A percentile compares a stretch with the other conserved stretches of the same genome.
These are phyloP conservation scores for Moelleriella libera DNA, from an alignment of 2,329 filamentous ascomycete species.

Conservation along the genomic window DNA sequence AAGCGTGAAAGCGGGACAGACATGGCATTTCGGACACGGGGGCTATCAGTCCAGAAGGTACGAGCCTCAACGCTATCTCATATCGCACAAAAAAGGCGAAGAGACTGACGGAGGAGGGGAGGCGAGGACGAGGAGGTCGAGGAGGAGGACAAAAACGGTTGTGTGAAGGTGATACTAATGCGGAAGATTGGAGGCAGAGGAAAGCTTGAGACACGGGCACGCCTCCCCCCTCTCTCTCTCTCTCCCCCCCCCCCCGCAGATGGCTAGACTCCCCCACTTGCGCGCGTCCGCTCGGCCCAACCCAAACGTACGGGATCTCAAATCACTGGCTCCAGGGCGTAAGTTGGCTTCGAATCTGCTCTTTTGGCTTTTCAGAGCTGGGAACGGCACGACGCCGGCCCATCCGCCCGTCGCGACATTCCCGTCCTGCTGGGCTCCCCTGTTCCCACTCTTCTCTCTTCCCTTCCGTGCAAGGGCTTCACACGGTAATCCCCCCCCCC, in stretches of 20 bases:
- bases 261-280: not conserved
- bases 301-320: not conserved
- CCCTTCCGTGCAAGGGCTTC: not conserved
- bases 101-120: too few species aligned
- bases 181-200: not conserved
- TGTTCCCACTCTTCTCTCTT: not conserved
- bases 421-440: conserved; percentile 10
- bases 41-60: too few species aligned
- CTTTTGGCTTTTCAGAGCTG: conserved; percentile 9
- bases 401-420: conserved; percentile 22
- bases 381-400: conserved; percentile 24
- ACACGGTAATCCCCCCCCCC: too few species aligned
- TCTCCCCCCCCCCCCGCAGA: not conserved
- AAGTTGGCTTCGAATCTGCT: not conserved
- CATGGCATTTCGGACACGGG: too few species aligned
- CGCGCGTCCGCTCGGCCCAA: not conserved
- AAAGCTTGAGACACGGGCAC: not conserved
- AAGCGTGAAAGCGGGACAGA: too few species aligned
- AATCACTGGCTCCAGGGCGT: not conserved
- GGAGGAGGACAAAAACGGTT: too few species aligned
- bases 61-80: too few species aligned
- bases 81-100: too few species aligned
- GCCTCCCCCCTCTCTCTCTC: too few species aligned
- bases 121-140: too few species aligned
- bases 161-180: too few species aligned